These are phyloP conservation scores for Strigomonas galati DNA, from an alignment of 208 protist genomes.

Conservation along the genomic window DNA sequence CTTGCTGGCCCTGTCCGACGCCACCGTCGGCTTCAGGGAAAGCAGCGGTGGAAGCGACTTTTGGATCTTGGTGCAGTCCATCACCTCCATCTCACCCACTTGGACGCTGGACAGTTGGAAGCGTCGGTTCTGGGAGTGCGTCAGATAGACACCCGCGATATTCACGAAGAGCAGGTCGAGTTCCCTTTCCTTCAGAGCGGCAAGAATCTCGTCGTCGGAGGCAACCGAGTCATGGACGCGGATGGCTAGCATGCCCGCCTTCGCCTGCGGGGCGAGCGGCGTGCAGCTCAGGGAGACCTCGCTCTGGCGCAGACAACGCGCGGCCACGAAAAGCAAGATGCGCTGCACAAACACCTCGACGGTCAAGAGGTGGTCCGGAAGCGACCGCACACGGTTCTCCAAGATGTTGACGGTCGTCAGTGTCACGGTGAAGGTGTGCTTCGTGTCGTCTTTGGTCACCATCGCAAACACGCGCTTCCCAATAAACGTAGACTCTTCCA, in stretches of 20 bases:
- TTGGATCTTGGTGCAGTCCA: constrained; percentile 58
- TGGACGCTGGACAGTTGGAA: constrained; percentile 41
- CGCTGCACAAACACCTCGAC: constrained; percentile 30
- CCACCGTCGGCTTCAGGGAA: constrained; percentile 26
- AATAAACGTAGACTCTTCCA: constrained; percentile 14
- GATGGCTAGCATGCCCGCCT: not conserved
- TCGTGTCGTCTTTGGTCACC: constrained; percentile 26
- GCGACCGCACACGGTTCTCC: constrained; percentile 30
- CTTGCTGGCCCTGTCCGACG: not conserved
- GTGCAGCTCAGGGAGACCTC: not conserved
- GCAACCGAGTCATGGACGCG: not conserved
- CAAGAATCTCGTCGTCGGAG: not conserved
- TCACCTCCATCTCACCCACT: constrained; percentile 34
- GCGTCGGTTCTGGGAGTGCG: constrained; percentile 40
- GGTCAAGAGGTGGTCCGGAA: constrained; percentile 29
- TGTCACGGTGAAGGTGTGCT: constrained; percentile 31
- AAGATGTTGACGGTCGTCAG: constrained; percentile 33
- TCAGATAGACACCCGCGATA: constrained; percentile 35
- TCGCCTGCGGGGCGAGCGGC: not conserved
- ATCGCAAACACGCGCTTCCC: constrained; percentile 30
- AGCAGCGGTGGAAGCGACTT: constrained; percentile 22
- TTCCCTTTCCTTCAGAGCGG: constrained; percentile 22
- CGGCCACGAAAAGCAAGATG: constrained; percentile 32
- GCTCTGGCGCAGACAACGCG: not conserved
- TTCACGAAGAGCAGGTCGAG: constrained; percentile 59